Conservation (phyloP, 2,329 filamentous ascomycete species). For the Acephala macrosclerotiorum region DNA sequence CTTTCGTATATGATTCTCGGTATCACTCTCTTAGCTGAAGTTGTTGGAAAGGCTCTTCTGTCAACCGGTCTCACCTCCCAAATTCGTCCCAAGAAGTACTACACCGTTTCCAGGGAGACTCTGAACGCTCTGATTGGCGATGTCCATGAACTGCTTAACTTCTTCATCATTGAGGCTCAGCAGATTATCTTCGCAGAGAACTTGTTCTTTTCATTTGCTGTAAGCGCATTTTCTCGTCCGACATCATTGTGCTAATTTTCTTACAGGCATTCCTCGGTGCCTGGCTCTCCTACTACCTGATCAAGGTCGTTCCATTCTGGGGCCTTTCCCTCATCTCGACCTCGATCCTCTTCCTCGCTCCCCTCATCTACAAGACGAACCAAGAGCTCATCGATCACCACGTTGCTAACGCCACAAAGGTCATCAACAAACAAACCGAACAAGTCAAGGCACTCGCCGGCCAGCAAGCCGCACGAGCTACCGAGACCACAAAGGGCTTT, state of each 20-base stretch:
- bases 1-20: conserved; percentile 68
- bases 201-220: conserved; percentile 63
- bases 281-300: conserved; percentile 71
- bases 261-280: conserved; percentile 64
- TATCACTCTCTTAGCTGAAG: conserved; percentile 66
- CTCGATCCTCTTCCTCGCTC: conserved; percentile 66
- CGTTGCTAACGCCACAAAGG: conserved; percentile 62
- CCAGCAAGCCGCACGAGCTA: conserved; percentile 69
- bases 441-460: conserved; percentile 67
- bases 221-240: conserved; percentile 49
- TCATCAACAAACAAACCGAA: conserved; percentile 67
- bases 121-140: conserved; percentile 68
- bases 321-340: conserved; percentile 68
- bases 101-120: conserved; percentile 68
- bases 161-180: conserved; percentile 75
- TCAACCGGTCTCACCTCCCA: conserved; percentile 69
- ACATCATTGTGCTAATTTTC: conserved; percentile 26
- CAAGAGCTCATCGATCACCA: conserved; percentile 73
- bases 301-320: conserved; percentile 76
- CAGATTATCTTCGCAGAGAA: conserved; percentile 75
- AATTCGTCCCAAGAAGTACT: conserved; percentile 72
- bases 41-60: conserved; percentile 65
- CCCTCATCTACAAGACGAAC: conserved; percentile 71
- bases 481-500: conserved; percentile 71
- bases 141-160: conserved; percentile 73